A percentile compares a stretch with the other conserved stretches of the same genome.
Evolutionary conservation across 2,329 filamentous ascomycete species (phyloP).

Genomic region (Chrysosphaeria jannelii): DNA sequence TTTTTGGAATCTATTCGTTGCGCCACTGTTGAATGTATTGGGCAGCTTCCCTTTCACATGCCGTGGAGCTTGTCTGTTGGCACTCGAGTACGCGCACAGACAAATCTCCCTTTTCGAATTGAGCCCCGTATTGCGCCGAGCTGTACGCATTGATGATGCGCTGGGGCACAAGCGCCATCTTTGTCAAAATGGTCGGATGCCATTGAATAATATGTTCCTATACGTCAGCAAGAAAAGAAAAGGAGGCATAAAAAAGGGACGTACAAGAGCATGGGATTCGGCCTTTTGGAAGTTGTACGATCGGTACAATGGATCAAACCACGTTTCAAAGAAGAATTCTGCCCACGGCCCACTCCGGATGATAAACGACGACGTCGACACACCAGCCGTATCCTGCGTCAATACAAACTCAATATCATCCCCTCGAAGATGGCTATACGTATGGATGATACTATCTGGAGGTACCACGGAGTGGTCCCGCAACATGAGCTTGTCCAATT

Average conservation of each 20-base stretch:
- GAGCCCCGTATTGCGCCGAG: conserved; percentile 19
- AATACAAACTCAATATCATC: conserved; percentile 55
- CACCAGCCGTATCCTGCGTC: conserved; percentile 55
- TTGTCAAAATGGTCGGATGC: conserved; percentile 86
- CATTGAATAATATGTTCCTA: conserved; percentile 81
- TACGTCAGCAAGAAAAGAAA: too few relatives aligned
- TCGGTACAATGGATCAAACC: conserved; percentile 85
- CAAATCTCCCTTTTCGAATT: conserved; percentile 62
- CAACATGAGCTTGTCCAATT: conserved; percentile 53
- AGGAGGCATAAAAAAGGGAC: too few relatives aligned
- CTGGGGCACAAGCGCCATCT: conserved; percentile 72
- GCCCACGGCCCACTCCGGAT: conserved; percentile 69
- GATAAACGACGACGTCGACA: conserved; percentile 51
- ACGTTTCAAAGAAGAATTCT: conserved; percentile 74
- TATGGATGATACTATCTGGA: conserved; percentile 90
- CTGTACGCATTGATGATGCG: conserved; percentile 55
- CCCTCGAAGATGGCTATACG: conserved; percentile 53
- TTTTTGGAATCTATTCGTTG: conserved; percentile 7
- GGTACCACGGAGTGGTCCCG: conserved; percentile 67
- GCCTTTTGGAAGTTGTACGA: conserved; percentile 92
- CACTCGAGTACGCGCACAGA: conserved; percentile 55
- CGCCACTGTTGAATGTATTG: conserved; percentile 18
- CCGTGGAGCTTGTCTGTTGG: conserved; percentile 20
- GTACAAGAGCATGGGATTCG: conserved; percentile 52
- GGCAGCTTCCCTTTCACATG: conserved; percentile 43